Evolutionary conservation across 768 basidiomycete genomes (phyloP), one percentile per base, ranked within the genome.

Genomic region (Lepiota venenata): DNA sequence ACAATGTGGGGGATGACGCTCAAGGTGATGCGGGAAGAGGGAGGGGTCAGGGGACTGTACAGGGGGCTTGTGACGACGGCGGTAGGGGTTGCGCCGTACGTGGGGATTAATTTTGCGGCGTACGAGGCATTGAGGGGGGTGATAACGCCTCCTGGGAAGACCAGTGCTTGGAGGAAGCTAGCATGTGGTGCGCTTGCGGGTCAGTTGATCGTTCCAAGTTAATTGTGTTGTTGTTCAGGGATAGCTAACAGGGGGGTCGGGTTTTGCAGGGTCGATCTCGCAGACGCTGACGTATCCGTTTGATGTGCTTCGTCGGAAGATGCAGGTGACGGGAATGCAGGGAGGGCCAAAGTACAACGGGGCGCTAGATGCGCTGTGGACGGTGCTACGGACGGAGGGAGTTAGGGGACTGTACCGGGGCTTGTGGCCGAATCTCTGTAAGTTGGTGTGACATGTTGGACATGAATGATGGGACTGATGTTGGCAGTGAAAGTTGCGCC

Each of bases 201-300:
- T 82, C 70, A 58, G 76, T 46, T n/a, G 41, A 48, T 4, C 18
- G 9, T n/a, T n/a, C n/a, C n/a, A n/a, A n/a, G 14, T 15, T 36
- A 3, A 65, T 37, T 38, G 16, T 10, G 27, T 37, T 27, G 45
- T 9, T 43, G 27, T 50, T 36, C 43, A 37, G 47, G 20, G 15
- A 16, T 46, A 20, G n/a, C 32, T 35, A 55, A 40, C 50, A 38
- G 43, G 54, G 47, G 22, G n/a, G n/a, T n/a, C n/a, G n/a, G 16
- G 32, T 43, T 49, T 48, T 25, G 37, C 70, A 82, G 92, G 92
- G n/a, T 84, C 87, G 21, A 87, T 96, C 59, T 94, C 93, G 11
- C 93, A 98, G 69, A 92, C 93, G 47, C 70, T 98, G 61, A 98
- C 95, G 4, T 98, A 96, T 67, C 96, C 96, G 8, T 91, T 97